Percentiles rank a stretch among this genome's conserved stretches.
phyloP scores from a whole-genome alignment of 441 rosid genomes.

The Populus hybrid region DNA sequence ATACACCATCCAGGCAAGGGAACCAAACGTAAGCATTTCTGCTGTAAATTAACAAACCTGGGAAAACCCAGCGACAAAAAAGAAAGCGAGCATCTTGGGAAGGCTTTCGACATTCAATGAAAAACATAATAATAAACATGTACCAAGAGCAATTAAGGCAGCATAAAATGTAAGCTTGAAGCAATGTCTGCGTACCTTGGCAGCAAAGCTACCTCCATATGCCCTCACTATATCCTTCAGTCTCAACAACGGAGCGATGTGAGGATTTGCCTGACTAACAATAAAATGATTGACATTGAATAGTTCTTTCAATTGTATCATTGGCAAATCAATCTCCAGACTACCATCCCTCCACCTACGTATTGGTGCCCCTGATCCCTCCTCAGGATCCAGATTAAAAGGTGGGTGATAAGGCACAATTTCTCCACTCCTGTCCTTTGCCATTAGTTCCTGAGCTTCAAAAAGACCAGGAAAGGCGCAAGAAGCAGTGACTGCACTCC shows the following conservation, averaged over 20 bases:
- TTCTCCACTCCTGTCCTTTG: conserved; percentile 88
- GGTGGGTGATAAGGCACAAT: conserved; percentile 96
- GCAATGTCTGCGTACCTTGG: conserved; percentile 56
- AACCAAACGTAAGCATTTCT: background rate
- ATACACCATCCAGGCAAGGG: background rate
- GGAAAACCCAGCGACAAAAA: background rate
- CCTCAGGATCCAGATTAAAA: conserved; percentile 77
- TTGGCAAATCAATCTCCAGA: conserved; percentile 93
- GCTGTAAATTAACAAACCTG: background rate
- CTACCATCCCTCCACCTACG: conserved; percentile 99
- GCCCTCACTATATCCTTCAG: conserved; percentile 78
- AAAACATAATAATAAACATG: background rate
- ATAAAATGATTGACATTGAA: conserved; percentile 96
- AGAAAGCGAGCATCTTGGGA: background rate
- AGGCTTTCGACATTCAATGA: background rate
- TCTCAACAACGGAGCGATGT: conserved; percentile 78
- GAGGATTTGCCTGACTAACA: conserved; percentile 97
- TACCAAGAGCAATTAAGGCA: no score
- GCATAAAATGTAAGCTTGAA: background rate
- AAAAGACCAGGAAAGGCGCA: conserved; percentile 97
- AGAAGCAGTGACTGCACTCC: conserved; percentile 98
- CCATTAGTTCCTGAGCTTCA: conserved; percentile 98
- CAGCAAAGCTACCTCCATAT: conserved; percentile 88
- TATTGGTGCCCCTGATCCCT: conserved; percentile 51
- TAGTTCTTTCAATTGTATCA: conserved; percentile 97